phyloP scores from a whole-genome alignment of 73 alveolate species.

The Tetrahymena malaccensis region DNA sequence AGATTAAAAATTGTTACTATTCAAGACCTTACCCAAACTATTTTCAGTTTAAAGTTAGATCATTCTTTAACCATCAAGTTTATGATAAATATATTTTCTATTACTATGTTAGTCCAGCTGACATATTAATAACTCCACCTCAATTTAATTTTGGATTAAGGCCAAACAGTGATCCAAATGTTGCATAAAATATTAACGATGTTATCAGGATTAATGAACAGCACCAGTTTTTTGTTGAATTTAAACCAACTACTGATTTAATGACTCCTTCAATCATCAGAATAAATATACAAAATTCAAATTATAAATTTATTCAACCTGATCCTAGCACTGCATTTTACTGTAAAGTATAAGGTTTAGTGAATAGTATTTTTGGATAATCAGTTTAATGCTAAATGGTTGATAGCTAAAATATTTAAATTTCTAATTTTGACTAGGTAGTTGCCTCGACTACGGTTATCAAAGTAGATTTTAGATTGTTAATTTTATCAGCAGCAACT shows the following conservation, averaged over 20 bases:
- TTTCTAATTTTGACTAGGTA: not conserved
- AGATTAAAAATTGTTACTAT: not conserved
- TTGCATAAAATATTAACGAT: not conserved
- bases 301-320: not conserved
- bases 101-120: not conserved
- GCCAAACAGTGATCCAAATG: not conserved
- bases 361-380: not conserved
- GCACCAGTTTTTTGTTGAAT: not conserved
- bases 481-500: not conserved
- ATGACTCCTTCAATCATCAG: not conserved
- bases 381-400: not conserved
- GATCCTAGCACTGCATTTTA: not conserved
- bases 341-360: not conserved
- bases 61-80: not conserved
- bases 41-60: not conserved
- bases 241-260: not conserved
- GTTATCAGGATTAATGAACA: not conserved
- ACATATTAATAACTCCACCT: not conserved
- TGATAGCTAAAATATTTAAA: not conserved
- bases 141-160: not conserved
- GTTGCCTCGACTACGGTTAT: not conserved
- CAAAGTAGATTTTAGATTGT: not conserved
- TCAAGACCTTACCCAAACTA: not conserved
- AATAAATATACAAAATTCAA: too few species aligned
- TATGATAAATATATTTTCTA: not conserved